Base-by-base conservation (phyloP, 495 filamentous ascomycete species). In the Neohortaea acidophila region DNA sequence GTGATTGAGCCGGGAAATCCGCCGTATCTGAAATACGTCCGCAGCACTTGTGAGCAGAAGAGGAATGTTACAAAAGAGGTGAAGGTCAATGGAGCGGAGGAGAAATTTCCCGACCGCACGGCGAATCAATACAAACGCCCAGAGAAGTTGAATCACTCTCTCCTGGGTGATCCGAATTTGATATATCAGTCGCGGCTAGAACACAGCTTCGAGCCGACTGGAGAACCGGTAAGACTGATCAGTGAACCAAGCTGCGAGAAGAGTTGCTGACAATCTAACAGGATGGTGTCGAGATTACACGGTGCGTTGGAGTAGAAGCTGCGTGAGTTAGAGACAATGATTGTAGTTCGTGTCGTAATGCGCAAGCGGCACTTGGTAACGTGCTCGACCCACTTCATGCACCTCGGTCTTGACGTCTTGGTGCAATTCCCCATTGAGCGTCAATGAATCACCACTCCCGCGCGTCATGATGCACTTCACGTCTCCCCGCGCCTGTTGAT, bases 201-300 rank as follows among this genome's bases (percentile, higher is more conserved):
- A 5, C 59, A 79, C 40, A 81, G 80, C 37, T 81, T 63, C 45
- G 76, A 80, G 52, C 77, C 76, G 1, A 71, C 69, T 10, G 75
- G 75, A 6, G 65, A 66, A 11, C 61, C 63, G 17, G 72, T 73
- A 60, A 53, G 69, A 43, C 4, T n/a, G 2, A 12, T 22, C 20
- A 6, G 34, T 24, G 21, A 2, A 12, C n/a, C 4, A 3, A 5
- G 6, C 11, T 30, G 4, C 3, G 5, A 13, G 3, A 4, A 12
- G 20, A 19, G 18, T 21, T 22, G 27, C 38, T 48, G 43, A 45
- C 46, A 46, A 30, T n/a, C n/a, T 7, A 45, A 4, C 37, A 83
- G 75, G 81, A 84, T 59, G 80, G 69, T 1, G 51, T 85, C 33
- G 81, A 85, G 49, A 72, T 84, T 21, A 75, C 78, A 2, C 64